phyloP scores from a whole-genome alignment of 1,284 basidiomycete species.

The Stygiomarasmius scandens region DNA sequence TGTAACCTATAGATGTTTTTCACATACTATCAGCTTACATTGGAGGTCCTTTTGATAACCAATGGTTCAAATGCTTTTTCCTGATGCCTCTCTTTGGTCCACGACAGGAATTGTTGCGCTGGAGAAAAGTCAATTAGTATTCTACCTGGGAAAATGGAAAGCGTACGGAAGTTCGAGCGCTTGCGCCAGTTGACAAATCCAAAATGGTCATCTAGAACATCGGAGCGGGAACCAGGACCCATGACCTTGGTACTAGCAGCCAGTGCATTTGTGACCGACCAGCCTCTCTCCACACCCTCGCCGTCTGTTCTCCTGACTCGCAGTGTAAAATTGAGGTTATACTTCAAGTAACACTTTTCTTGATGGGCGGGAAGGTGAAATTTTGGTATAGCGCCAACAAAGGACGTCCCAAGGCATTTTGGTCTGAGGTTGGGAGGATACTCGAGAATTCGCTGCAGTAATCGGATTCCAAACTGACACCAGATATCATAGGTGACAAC shows the following conservation, averaged over 20 bases:
- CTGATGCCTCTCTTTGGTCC: neutral
- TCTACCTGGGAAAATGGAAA: neutral
- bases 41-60: too few species aligned
- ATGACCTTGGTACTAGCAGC: neutral
- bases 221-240: neutral
- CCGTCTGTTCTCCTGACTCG: neutral
- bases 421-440: neutral
- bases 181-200: neutral
- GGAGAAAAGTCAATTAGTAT: neutral
- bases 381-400: conserved; percentile 16
- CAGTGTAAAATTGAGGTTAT: neutral
- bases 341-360: neutral
- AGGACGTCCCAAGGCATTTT: neutral
- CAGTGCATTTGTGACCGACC: neutral
- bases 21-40: too few species aligned
- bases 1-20: too few species aligned
- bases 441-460: neutral
- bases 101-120: neutral
- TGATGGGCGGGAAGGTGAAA: conserved; percentile 20
- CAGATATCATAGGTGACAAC: conserved; percentile 18
- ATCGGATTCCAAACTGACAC: conserved; percentile 11
- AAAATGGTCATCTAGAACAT: conserved; percentile 3
- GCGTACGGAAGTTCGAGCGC: neutral
- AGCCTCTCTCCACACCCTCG: neutral
- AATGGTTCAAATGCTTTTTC: too few species aligned